Evolutionary conservation across 495 filamentous ascomycete species (phyloP).

Genomic region (Penicillium daleae): DNA sequence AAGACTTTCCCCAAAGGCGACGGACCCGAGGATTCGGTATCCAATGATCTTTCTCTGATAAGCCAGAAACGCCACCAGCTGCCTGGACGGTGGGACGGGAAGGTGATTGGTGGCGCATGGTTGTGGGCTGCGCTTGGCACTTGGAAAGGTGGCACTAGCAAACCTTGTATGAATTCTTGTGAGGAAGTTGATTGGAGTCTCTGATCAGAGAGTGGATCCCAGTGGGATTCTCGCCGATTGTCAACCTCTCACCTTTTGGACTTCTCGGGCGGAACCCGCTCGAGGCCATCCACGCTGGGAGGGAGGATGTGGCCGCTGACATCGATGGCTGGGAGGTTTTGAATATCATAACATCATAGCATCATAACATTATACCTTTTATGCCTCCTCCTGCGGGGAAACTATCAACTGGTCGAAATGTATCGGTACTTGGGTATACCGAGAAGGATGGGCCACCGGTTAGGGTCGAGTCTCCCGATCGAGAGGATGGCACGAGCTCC

Average conservation of each 20-base stretch:
- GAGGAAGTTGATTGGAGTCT: background rate
- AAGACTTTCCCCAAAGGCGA: background rate
- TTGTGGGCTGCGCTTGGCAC: background rate
- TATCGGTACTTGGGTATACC: background rate
- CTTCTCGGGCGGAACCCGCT: background rate
- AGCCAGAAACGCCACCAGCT: conserved; percentile 20
- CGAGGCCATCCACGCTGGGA: background rate
- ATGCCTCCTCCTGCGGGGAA: background rate
- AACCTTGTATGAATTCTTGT: background rate
- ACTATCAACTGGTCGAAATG: background rate
- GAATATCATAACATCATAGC: background rate
- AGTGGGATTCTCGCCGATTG: background rate
- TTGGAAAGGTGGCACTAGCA: background rate
- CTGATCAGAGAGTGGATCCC: background rate
- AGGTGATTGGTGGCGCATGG: background rate
- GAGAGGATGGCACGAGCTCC: conserved; percentile 1
- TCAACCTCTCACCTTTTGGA: background rate
- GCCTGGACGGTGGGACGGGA: conserved; percentile 1
- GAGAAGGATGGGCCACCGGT: background rate
- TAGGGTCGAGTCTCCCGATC: background rate
- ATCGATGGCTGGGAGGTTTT: too few species aligned
- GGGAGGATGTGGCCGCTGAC: too few species aligned
- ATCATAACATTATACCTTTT: background rate
- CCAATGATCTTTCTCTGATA: conserved; percentile 6
- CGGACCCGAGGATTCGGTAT: background rate